Evolutionary conservation across 1,284 basidiomycete genomes (phyloP).

Genomic region (Ustilago esculenta): DNA sequence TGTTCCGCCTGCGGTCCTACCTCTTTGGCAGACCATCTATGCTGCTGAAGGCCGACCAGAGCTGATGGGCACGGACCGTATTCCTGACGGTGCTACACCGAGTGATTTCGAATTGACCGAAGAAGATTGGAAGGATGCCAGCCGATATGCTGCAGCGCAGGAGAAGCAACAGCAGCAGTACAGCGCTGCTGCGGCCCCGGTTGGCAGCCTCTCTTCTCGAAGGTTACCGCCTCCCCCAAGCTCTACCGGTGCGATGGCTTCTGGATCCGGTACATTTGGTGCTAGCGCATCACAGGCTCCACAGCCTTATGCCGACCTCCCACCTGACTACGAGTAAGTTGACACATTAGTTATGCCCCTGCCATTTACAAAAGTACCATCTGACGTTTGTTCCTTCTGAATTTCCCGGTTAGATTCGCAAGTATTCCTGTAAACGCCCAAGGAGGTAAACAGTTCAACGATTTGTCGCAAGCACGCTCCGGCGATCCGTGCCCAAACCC

Average conservation of each 20-base stretch:
- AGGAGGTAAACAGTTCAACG: conserved; percentile 28
- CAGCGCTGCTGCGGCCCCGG: conserved; percentile 6
- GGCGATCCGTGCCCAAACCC: conserved; percentile 16
- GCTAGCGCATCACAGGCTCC: not conserved
- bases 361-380: too few species aligned
- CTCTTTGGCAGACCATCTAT: conserved; percentile 62
- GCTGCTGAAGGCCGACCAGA: conserved; percentile 57
- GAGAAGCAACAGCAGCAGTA: conserved; percentile 13
- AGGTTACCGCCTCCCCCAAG: conserved; percentile 7
- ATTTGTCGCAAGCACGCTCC: conserved; percentile 2
- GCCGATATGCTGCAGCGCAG: conserved; percentile 26
- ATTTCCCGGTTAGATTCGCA: conserved; percentile 16
- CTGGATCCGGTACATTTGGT: not conserved
- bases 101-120: conserved; percentile 54
- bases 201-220: conserved; percentile 16
- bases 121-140: conserved; percentile 48
- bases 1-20: conserved; percentile 40
- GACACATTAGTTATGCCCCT: not conserved
- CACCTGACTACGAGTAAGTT: conserved; percentile 46
- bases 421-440: conserved; percentile 28
- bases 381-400: not conserved
- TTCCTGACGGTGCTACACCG: conserved; percentile 53
- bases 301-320: conserved; percentile 33
- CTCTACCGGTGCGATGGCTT: not conserved
- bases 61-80: conserved; percentile 53